phyloP scores from a whole-genome alignment of 1,139 yeast species.

The Lodderomyces beijingensis region DNA sequence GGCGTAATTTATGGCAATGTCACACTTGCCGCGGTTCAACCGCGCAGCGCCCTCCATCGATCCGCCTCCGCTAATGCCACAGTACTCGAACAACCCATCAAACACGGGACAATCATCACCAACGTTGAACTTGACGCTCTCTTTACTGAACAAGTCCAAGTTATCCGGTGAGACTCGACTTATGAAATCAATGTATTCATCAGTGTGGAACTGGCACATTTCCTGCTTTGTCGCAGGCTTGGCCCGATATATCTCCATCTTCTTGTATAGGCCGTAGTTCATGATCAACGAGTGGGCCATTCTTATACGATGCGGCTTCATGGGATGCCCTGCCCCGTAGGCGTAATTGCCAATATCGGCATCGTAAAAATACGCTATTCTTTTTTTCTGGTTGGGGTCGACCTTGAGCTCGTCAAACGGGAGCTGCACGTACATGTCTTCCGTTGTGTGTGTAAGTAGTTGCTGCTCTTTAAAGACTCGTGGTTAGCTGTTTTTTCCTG shows the following conservation, averaged over 20 bases:
- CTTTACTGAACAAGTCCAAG: constrained; percentile 84
- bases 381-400: constrained; percentile 36
- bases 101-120: constrained; percentile 98
- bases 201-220: constrained; percentile 98
- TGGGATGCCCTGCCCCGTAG: constrained; percentile 97
- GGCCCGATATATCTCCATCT: constrained; percentile 95
- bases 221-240: constrained; percentile 98
- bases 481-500: not conserved
- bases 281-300: constrained; percentile 96
- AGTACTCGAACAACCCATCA: constrained; percentile 92
- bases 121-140: constrained; percentile 90
- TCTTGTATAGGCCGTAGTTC: constrained; percentile 95
- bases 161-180: constrained; percentile 94
- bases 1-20: constrained; percentile 93
- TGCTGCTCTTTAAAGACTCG: not conserved
- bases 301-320: constrained; percentile 98
- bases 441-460: not conserved
- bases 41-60: constrained; percentile 97
- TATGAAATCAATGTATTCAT: constrained; percentile 91
- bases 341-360: constrained; percentile 97
- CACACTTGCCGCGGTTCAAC: constrained; percentile 87
- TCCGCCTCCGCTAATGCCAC: constrained; percentile 94
- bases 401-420: constrained; percentile 47
- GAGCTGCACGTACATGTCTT: constrained; percentile 35
- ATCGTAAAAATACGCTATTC: constrained; percentile 47